Base-by-base conservation (phyloP, 2,329 filamentous ascomycete species). In the Raffaelea deltoideospora region DNA sequence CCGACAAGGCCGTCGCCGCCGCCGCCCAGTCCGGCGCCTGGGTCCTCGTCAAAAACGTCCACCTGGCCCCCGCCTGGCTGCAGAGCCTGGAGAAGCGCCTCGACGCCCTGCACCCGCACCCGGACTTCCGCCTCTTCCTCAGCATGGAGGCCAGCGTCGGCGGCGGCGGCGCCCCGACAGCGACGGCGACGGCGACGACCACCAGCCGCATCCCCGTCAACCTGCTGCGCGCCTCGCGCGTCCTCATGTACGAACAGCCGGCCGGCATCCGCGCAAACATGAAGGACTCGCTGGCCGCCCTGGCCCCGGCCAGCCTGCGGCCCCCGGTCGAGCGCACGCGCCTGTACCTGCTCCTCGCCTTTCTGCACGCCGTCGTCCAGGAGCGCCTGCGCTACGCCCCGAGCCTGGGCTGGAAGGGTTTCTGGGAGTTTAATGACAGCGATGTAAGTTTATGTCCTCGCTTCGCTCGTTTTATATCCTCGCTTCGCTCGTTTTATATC, bases 391-490 rank as follows among this genome's bases (percentile, higher is more conserved):
- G 90, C 43, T 98, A 98, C 55, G 87, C 88, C 19, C 92, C 90
- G 1, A 88, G 72, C 39, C 65, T 98, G 38, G 90, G 90, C 42
- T 98, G 90, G 90, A 95, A 93, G 64, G 85, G 86, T 37, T 94
- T 95, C 69, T 98, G 92, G 90, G 92, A 98, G 59, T 98, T 98
- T 59, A 98, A 98, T 54, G 92, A 98, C 58, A 93, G 87, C 48
- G 90, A 98, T 60, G 84, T 92, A 73, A 81, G 83, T 77, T 46
- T 38, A 30, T n/a, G n/a, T n/a, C n/a, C n/a, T n/a, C n/a, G n/a
- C n/a, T n/a, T n/a, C n/a, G n/a, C n/a, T 19, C 13, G 4, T 23
- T 18, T 19, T n/a, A 19, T n/a, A n/a, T n/a, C n/a, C n/a, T n/a
- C n/a, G n/a, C n/a, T n/a, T n/a, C n/a, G n/a, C n/a, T 19, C 13